phyloP scores from a whole-genome alignment of 1,139 yeast genomes.

The Arxiozyma slooffiae region DNA sequence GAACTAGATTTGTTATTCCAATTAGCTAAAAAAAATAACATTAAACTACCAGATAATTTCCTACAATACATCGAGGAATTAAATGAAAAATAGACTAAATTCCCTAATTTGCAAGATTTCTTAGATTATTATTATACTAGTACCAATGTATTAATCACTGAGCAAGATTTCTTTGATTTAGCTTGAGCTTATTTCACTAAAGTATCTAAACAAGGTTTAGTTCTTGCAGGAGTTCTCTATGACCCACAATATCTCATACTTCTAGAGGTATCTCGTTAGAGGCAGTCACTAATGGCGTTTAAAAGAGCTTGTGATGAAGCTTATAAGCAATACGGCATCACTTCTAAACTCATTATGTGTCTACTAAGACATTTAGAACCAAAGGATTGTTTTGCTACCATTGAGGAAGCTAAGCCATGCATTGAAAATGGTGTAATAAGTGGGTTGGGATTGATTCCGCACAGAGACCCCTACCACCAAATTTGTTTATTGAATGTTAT shows the following conservation, averaged over 20 bases:
- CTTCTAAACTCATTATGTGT: slow-evolving; percentile 70
- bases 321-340: slow-evolving; percentile 44
- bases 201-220: slow-evolving; percentile 52
- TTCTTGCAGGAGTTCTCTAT: slow-evolving; percentile 63
- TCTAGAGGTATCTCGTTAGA: slow-evolving; percentile 54
- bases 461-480: slow-evolving; percentile 68
- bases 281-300: slow-evolving; percentile 53
- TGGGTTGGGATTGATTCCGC: slow-evolving; percentile 73
- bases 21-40: slow-evolving; percentile 50
- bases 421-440: slow-evolving; percentile 48
- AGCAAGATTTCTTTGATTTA: slow-evolving; percentile 60
- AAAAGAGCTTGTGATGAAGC: slow-evolving; percentile 56
- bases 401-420: slow-evolving; percentile 42
- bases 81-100: slow-evolving; percentile 47
- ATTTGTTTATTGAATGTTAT: slow-evolving; percentile 54
- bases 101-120: slow-evolving; percentile 65
- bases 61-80: slow-evolving; percentile 48
- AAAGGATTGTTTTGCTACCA: slow-evolving; percentile 45
- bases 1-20: slow-evolving; percentile 62
- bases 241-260: slow-evolving; percentile 80
- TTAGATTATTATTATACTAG: slow-evolving; percentile 70
- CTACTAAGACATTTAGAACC: slow-evolving; percentile 64
- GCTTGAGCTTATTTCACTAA: slow-evolving; percentile 63
- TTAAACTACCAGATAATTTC: slow-evolving; percentile 48
- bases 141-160: slow-evolving; percentile 56